A percentile compares a stretch with the other conserved stretches of the same genome.
Evolutionary conservation across 345 rosid genomes (phyloP).

Genomic region (Populus nigra): DNA sequence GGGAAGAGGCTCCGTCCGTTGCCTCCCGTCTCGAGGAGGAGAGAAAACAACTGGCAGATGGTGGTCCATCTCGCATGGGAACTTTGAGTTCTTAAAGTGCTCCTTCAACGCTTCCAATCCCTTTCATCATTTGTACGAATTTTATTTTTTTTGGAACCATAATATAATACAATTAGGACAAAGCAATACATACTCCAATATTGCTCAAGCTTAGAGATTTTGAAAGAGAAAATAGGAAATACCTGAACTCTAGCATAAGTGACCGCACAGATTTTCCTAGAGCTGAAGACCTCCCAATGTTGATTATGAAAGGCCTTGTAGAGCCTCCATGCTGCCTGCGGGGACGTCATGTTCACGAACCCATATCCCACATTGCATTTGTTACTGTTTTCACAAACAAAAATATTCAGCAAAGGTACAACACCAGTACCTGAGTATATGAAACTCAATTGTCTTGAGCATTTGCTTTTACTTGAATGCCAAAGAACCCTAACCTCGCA

Average conservation of each 20-base stretch:
- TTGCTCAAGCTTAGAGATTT: neutral
- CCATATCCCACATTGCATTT: slow-evolving; percentile 97
- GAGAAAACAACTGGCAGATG: slow-evolving; percentile 77
- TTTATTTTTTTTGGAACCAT: neutral
- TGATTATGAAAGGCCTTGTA: slow-evolving; percentile 79
- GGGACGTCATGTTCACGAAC: slow-evolving; percentile 94
- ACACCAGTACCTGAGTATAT: neutral
- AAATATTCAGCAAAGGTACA: neutral
- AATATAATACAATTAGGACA: neutral
- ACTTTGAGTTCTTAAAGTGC: slow-evolving; percentile 80
- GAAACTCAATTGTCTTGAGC: neutral
- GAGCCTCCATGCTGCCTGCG: slow-evolving; percentile 68
- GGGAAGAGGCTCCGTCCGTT: slow-evolving; percentile 49
- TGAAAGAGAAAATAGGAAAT: neutral
- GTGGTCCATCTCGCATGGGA: slow-evolving; percentile 62
- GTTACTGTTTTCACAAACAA: slow-evolving; percentile 43
- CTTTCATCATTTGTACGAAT: slow-evolving; percentile 25
- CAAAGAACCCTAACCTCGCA: neutral
- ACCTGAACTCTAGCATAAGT: slow-evolving; percentile 94
- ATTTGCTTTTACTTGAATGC: neutral
- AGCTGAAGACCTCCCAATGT: slow-evolving; percentile 73
- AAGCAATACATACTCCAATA: neutral
- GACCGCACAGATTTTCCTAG: slow-evolving; percentile 82
- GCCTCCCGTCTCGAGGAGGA: slow-evolving; percentile 79
- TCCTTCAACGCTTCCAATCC: slow-evolving; percentile 78